Percentiles rank a stretch among this genome's conserved stretches.
These are phyloP conservation scores for Penicillium bovifimosum DNA, from an alignment of 495 filamentous ascomycete species.

Conservation along the genomic window DNA sequence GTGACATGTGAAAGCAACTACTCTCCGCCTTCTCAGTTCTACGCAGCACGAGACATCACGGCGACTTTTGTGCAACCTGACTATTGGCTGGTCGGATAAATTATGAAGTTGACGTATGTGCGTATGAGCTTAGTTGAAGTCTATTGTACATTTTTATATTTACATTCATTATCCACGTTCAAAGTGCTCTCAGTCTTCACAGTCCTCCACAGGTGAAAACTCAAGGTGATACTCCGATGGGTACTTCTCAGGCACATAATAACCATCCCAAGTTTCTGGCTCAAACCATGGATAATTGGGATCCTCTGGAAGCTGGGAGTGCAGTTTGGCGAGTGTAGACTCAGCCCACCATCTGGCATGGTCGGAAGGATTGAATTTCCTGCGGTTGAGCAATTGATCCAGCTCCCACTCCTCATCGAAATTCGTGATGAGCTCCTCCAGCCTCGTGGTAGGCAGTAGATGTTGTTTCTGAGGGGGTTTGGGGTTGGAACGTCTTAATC, in stretches of 20 bases:
- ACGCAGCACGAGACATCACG: slow-evolving; percentile 6
- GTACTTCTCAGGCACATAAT: slow-evolving; percentile 3
- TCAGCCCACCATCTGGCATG: slow-evolving; percentile 3
- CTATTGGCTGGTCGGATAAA: not conserved
- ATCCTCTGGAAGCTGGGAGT: not conserved
- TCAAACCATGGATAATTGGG: not conserved
- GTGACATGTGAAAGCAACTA: slow-evolving; percentile 35
- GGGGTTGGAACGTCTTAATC: not conserved
- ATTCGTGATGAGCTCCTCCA: slow-evolving; percentile 4
- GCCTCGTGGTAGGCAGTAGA: not conserved
- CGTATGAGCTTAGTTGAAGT: not conserved
- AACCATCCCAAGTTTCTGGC: not conserved
- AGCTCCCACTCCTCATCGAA: slow-evolving; percentile 27
- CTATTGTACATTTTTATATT: slow-evolving; percentile 8
- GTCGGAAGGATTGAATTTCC: not conserved
- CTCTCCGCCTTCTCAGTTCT: slow-evolving; percentile 16
- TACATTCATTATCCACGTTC: slow-evolving; percentile 4
- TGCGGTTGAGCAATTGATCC: slow-evolving; percentile 9
- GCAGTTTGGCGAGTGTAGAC: not conserved
- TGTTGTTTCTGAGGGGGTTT: not conserved
- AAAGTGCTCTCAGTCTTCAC: not conserved
- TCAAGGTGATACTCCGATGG: not conserved
- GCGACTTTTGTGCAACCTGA: not conserved
- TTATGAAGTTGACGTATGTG: not conserved
- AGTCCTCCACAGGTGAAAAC: not conserved